These are phyloP conservation scores for Capniomyces stellatus DNA, from an alignment of 371 early-diverging fungal genomes.

Conservation along the genomic window DNA sequence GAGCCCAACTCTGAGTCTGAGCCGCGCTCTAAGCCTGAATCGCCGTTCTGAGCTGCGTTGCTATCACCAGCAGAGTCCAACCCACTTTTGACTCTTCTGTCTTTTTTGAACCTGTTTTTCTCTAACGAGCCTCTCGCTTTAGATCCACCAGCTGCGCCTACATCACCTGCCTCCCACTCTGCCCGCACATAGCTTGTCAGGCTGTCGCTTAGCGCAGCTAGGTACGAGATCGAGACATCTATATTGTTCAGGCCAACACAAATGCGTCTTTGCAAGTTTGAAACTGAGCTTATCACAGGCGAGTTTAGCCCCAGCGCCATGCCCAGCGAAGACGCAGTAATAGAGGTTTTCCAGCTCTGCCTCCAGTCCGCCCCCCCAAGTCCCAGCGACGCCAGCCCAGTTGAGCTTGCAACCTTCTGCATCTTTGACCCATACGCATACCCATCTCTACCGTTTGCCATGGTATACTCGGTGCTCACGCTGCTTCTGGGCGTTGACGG, in stretches of 20 bases:
- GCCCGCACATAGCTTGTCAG: slow-evolving; percentile 32
- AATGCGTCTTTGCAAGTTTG: slow-evolving; percentile 11
- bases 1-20: too few species aligned
- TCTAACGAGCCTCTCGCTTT: too few species aligned
- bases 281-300: background rate
- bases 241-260: slow-evolving; percentile 57
- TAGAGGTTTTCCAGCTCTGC: background rate
- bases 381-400: background rate
- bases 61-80: slow-evolving; percentile 36
- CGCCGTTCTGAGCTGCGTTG: background rate
- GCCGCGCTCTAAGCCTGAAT: too few species aligned
- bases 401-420: background rate
- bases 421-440: background rate
- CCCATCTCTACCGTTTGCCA: background rate
- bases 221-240: slow-evolving; percentile 29
- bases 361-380: background rate
- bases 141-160: too few species aligned
- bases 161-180: slow-evolving; percentile 31
- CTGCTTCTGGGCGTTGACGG: background rate
- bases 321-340: background rate
- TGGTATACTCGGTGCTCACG: background rate
- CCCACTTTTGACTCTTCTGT: too few species aligned
- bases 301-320: background rate
- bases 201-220: slow-evolving; percentile 27
- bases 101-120: too few species aligned